phyloP scores from a whole-genome alignment of 2,329 filamentous ascomycete genomes.

The Colletotrichum sp. region DNA sequence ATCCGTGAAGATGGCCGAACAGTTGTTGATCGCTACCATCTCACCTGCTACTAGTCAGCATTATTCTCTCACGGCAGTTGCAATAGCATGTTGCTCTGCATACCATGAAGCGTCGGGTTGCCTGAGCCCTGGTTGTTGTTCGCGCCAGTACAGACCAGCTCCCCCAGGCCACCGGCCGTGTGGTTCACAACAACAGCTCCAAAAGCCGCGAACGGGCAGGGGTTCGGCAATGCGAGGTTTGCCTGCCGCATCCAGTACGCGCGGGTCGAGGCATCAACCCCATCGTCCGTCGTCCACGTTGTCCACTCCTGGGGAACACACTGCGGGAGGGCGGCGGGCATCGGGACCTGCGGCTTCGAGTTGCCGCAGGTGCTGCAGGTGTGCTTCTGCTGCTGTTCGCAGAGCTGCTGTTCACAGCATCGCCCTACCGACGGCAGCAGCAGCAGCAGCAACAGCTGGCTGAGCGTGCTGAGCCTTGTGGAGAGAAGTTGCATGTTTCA shows the following conservation, averaged over 20 bases:
- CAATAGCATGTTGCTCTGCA: background rate
- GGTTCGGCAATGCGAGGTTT: constrained; percentile 48
- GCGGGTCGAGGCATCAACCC: constrained; percentile 41
- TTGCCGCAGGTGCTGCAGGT: background rate
- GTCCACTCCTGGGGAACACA: background rate
- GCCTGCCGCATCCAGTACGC: constrained; percentile 58
- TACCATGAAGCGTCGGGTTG: constrained; percentile 59
- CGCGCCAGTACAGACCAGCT: constrained; percentile 54
- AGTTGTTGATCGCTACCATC: constrained; percentile 60
- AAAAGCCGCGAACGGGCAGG: constrained; percentile 60
- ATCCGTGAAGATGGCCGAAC: constrained; percentile 51
- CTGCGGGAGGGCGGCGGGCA: background rate
- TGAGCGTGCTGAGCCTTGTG: background rate
- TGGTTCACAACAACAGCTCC: constrained; percentile 62
- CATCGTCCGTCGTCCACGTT: background rate
- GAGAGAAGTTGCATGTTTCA: constrained; percentile 6
- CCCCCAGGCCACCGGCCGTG: constrained; percentile 44
- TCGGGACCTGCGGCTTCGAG: background rate
- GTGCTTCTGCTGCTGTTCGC: background rate
- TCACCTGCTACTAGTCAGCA: constrained; percentile 41
- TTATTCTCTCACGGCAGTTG: background rate
- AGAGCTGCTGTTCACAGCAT: background rate
- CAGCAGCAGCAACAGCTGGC: background rate
- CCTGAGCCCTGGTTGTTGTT: constrained; percentile 49
- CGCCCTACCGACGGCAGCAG: background rate